These are phyloP conservation scores for Plasmodium reichenowi DNA, from an alignment of 169 alveolate genomes.

Conservation along the genomic window DNA sequence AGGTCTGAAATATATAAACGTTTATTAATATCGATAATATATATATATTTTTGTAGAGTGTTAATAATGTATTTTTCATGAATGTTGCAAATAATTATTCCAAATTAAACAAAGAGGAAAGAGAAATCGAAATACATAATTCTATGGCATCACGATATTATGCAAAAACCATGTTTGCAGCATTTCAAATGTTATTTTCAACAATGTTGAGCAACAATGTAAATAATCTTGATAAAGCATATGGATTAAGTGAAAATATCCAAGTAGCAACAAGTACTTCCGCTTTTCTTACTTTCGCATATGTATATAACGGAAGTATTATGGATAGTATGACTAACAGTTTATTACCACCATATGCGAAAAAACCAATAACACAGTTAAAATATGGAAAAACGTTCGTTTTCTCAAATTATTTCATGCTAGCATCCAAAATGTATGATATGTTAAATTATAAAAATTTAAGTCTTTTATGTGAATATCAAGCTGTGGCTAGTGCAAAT, in stretches of 20 bases:
- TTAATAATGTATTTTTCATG: conserved; percentile 20
- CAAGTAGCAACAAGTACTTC: neutral
- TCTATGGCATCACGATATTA: conserved; percentile 47
- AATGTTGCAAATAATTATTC: conserved; percentile 11
- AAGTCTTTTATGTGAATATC: conserved; percentile 46
- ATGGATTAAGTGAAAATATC: neutral
- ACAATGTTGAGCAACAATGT: conserved; percentile 13
- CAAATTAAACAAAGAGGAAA: conserved; percentile 20
- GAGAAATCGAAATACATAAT: conserved; percentile 16
- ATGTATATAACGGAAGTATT: conserved; percentile 30
- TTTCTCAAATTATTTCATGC: conserved; percentile 16
- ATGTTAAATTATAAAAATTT: conserved; percentile 34
- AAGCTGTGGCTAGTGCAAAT: conserved; percentile 26
- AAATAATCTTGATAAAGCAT: conserved; percentile 28
- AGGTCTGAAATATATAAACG: too few species aligned
- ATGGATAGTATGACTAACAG: conserved; percentile 42
- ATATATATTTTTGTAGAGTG: conserved; percentile 7
- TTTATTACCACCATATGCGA: conserved; percentile 32
- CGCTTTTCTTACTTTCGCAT: conserved; percentile 5
- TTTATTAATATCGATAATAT: too few species aligned
- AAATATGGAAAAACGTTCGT: conserved; percentile 48
- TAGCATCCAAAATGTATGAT: conserved; percentile 3
- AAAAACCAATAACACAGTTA: conserved; percentile 43
- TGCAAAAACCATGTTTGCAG: conserved; percentile 28
- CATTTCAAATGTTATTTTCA: conserved; percentile 18